phyloP scores from a whole-genome alignment of 208 protist species.

The Acanthamoeba lenticulata region DNA sequence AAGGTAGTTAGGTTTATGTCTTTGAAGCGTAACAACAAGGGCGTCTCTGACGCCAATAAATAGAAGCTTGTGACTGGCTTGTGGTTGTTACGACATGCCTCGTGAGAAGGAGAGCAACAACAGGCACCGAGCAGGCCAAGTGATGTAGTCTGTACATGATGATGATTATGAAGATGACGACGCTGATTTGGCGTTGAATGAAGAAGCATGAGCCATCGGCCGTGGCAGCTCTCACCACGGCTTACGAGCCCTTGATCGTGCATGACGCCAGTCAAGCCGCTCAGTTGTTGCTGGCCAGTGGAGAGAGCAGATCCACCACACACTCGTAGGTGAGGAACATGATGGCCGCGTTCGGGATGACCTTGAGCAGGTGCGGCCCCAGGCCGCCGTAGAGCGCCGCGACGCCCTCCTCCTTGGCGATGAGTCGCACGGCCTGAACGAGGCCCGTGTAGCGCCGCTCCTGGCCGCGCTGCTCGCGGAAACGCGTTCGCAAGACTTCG shows the following conservation, averaged over 20 bases:
- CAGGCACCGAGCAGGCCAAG: too few species aligned
- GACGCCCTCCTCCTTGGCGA: slow-evolving; percentile 38
- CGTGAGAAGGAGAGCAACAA: too few species aligned
- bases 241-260: not conserved
- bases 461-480: slow-evolving; percentile 72
- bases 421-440: slow-evolving; percentile 22
- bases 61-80: too few species aligned
- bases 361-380: not conserved
- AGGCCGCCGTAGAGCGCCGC: slow-evolving; percentile 58
- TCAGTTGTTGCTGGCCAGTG: not conserved
- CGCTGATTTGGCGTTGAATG: not conserved
- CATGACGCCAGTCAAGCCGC: too few species aligned
- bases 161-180: not conserved
- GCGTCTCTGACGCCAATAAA: too few species aligned
- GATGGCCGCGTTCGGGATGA: slow-evolving; percentile 85
- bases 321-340: slow-evolving; percentile 86
- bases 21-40: too few species aligned
- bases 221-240: not conserved
- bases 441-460: slow-evolving; percentile 67
- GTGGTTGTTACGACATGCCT: too few species aligned
- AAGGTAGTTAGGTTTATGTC: too few species aligned
- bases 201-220: not conserved
- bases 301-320: not conserved
- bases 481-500: slow-evolving; percentile 82
- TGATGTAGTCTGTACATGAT: too few species aligned